Base-by-base conservation (phyloP, 1,284 basidiomycete genomes). In the Xerocomus nothofagi region DNA sequence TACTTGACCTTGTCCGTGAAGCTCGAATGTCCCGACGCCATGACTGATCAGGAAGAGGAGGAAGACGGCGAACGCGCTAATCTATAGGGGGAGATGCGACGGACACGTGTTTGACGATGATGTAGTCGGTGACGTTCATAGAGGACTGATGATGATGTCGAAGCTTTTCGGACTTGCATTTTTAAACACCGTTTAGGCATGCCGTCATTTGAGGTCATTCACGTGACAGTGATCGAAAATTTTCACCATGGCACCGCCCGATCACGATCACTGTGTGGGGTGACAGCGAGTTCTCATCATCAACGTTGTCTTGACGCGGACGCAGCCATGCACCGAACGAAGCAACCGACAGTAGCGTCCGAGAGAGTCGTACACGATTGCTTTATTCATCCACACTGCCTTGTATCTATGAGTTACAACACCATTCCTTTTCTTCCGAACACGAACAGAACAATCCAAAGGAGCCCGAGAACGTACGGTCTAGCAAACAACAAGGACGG, bases 331-430 rank as follows among this genome's bases (percentile, higher is more conserved):
- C n/a, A n/a, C n/a, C n/a, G n/a, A n/a, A n/a, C n/a, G n/a, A n/a
- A n/a, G n/a, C n/a, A n/a, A n/a, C n/a, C n/a, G n/a, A n/a, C n/a
- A n/a, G n/a, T n/a, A n/a, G n/a, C n/a, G n/a, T n/a, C n/a, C n/a
- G n/a, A 32, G 17, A 26, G 23, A 37, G 6, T 34, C n/a, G n/a
- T n/a, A n/a, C n/a, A n/a, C n/a, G n/a, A n/a, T n/a, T 47, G 24
- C 10, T 18, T 46, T 40, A 47, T 43, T 50, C 15, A 4, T 65
- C 50, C 60, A 57, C 53, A 57, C 43, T 30, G 43, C 47, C 14
- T 24, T 23, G 12, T 49, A 54, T 50, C 61, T 61, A 58, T n/a
- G n/a, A n/a, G n/a, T 34, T 56, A 65, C 61, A 65, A 45, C 4
- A 23, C 20, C 20, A 3, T 37, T 34, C 18, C 26, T 14, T 41